Evolutionary conservation across 2,329 filamentous ascomycete species (phyloP), one percentile per base, ranked within the genome.

Genomic region (Coniochaeta pulveracea): DNA sequence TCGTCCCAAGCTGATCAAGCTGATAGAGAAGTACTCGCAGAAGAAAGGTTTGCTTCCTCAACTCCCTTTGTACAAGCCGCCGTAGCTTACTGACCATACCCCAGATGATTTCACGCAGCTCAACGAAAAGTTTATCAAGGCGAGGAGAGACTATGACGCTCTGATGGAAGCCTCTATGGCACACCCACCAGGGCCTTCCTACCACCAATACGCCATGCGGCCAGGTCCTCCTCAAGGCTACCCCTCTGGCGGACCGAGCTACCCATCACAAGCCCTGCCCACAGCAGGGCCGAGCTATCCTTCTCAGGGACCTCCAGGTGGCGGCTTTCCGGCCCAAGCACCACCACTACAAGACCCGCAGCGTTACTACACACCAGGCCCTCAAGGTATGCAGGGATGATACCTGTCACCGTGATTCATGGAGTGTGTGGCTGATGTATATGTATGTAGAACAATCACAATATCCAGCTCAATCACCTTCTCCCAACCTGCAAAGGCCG

Each of bases 101-200:
- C 8, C 43, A 93, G 91, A 98, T 58, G 91, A 98, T 56, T 96
- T 98, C 51, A 95, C 91, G 3, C 89, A 96, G 54, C 66, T 98
- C 41, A 98, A 98, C 50, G 91, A 98, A 57, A 96, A 96, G 61
- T 98, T 98, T 57, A 96, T 98, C 67, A 98, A 98, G 60, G 91
- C 91, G 28, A 80, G 91, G 43, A 76, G 89, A 47, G 91, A 98
- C 58, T 98, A 98, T 54, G 91, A 98, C 59, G 79, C 84, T 19
- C 69, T 98, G n/a, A 66, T 98, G 14, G 91, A 98, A 57, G 82
- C 85, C 12, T 96, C 89, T 36, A 96, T 98, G 89, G 78, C 88
- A 1, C 89, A 95, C 45, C 82, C 88, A n/a, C 76, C 83, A 34
- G 81, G 84, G 49, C 75, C 80, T 29, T 75, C 69, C 43, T 91